A percentile compares a stretch with the other conserved stretches of the same genome.
Evolutionary conservation across 164 flowering plant genomes (phyloP).

Genomic region (Brasenia schreberi): DNA sequence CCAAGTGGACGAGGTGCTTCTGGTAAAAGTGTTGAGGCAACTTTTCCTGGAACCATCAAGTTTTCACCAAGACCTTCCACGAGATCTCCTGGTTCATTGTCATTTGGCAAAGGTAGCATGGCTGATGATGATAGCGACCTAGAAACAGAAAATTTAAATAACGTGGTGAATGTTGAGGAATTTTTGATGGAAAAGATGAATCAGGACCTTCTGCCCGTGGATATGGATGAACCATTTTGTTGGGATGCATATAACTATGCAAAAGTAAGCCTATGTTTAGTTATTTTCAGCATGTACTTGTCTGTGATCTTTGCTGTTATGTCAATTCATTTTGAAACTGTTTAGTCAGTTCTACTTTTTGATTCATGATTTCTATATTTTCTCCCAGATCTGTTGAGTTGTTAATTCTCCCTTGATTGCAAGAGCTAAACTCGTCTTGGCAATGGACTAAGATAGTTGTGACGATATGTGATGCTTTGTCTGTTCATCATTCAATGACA

Average conservation of each 20-base stretch:
- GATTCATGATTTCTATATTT: background rate
- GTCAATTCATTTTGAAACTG: background rate
- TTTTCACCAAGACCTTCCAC: conserved; percentile 67
- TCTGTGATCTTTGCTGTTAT: background rate
- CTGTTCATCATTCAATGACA: background rate
- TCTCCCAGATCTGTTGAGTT: background rate
- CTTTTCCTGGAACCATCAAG: conserved; percentile 85
- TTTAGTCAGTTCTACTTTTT: background rate
- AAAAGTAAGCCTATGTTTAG: conserved; percentile 30
- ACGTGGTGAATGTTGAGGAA: conserved; percentile 68
- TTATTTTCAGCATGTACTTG: conserved; percentile 1
- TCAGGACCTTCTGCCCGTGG: conserved; percentile 82
- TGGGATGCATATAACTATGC: conserved; percentile 97
- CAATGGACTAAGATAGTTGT: too few species aligned
- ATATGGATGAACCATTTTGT: conserved; percentile 91
- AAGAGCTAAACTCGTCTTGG: too few species aligned
- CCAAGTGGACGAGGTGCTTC: conserved; percentile 54
- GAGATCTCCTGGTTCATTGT: conserved; percentile 22
- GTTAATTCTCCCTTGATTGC: too few species aligned
- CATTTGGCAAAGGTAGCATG: conserved; percentile 20
- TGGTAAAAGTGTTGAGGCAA: conserved; percentile 90
- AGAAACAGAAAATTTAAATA: conserved; percentile 49
- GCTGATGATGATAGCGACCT: conserved; percentile 77
- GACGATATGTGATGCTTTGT: background rate
- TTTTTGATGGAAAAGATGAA: conserved; percentile 72